A percentile compares a stretch with the other conserved stretches of the same genome.
These are phyloP conservation scores for Lactarius indigo DNA, from an alignment of 768 basidiomycete species.

Conservation along the genomic window DNA sequence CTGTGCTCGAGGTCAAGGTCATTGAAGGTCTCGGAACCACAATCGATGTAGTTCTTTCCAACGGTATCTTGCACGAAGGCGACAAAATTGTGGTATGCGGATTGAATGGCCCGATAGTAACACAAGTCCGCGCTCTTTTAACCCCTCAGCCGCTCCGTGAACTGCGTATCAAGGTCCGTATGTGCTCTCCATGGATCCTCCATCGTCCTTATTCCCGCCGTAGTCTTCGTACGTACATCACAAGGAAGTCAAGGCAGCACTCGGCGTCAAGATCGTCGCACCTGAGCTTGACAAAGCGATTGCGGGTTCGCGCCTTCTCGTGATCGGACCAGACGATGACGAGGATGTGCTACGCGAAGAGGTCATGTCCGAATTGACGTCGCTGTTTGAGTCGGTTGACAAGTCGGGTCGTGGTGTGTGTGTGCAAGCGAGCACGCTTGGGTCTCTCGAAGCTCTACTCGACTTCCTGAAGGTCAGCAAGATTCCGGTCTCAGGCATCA, in stretches of 20 bases:
- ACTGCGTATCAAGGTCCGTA: slow-evolving; percentile 83
- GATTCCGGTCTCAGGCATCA: slow-evolving; percentile 96
- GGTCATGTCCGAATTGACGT: slow-evolving; percentile 93
- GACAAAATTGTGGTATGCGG: slow-evolving; percentile 96
- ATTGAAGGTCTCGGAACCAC: slow-evolving; percentile 98
- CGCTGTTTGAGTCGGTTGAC: slow-evolving; percentile 84
- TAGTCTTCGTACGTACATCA: slow-evolving; percentile 96
- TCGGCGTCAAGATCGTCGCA: slow-evolving; percentile 93
- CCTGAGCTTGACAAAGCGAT: slow-evolving; percentile 98
- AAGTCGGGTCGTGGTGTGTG: slow-evolving; percentile 96
- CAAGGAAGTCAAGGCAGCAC: slow-evolving; percentile 94
- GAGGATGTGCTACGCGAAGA: slow-evolving; percentile 93
- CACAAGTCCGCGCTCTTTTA: slow-evolving; percentile 87
- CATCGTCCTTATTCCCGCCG: slow-evolving; percentile 7
- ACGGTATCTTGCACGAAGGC: slow-evolving; percentile 87
- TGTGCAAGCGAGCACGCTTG: slow-evolving; percentile 95
- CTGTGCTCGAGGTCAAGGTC: slow-evolving; percentile 97
- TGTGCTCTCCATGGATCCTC: slow-evolving; percentile 5
- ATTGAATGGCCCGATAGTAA: slow-evolving; percentile 94
- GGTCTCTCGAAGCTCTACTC: slow-evolving; percentile 92
- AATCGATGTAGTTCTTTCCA: slow-evolving; percentile 93
- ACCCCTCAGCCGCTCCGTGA: slow-evolving; percentile 97
- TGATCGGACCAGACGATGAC: slow-evolving; percentile 92
- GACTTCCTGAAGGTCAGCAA: slow-evolving; percentile 95
- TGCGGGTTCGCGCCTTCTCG: slow-evolving; percentile 90